These are phyloP conservation scores for Cercospora citrullina DNA, from an alignment of 2,329 filamentous ascomycete genomes.

Conservation along the genomic window DNA sequence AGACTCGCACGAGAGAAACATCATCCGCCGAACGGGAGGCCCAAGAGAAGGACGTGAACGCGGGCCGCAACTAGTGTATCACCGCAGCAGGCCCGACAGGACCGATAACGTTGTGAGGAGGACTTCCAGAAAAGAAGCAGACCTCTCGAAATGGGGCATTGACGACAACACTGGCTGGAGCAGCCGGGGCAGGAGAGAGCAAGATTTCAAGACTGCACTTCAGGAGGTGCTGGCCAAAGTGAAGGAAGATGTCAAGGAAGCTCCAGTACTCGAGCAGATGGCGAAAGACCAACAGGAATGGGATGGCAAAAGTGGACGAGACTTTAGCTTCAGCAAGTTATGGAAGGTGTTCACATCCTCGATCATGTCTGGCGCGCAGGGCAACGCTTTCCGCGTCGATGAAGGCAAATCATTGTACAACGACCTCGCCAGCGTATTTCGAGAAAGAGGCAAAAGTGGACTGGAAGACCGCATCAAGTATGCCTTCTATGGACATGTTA, in stretches of 20 bases:
- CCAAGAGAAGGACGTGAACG: neutral
- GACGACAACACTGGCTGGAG: neutral
- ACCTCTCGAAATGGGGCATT: constrained; percentile 14
- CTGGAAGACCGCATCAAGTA: constrained; percentile 55
- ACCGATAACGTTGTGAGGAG: neutral
- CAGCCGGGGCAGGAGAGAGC: constrained; percentile 3
- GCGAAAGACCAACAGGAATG: constrained; percentile 29
- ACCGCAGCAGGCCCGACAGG: neutral
- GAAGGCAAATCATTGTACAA: constrained; percentile 18
- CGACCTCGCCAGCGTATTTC: constrained; percentile 23
- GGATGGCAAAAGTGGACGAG: constrained; percentile 28
- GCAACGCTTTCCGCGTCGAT: neutral
- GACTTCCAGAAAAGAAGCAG: neutral
- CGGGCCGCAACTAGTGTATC: neutral
- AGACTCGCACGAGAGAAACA: neutral
- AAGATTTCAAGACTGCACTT: constrained; percentile 29
- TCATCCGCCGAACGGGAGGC: neutral
- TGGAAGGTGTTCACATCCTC: constrained; percentile 33
- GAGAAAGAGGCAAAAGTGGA: constrained; percentile 27
- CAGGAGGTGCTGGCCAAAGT: constrained; percentile 27
- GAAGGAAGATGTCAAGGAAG: constrained; percentile 35
- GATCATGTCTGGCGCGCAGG: constrained; percentile 44
- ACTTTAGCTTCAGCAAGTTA: constrained; percentile 28
- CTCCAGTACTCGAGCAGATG: constrained; percentile 37
- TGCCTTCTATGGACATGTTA: constrained; percentile 66